phyloP scores from a whole-genome alignment of 1,139 yeast genomes.

The Blastobotrys petasosporus region DNA sequence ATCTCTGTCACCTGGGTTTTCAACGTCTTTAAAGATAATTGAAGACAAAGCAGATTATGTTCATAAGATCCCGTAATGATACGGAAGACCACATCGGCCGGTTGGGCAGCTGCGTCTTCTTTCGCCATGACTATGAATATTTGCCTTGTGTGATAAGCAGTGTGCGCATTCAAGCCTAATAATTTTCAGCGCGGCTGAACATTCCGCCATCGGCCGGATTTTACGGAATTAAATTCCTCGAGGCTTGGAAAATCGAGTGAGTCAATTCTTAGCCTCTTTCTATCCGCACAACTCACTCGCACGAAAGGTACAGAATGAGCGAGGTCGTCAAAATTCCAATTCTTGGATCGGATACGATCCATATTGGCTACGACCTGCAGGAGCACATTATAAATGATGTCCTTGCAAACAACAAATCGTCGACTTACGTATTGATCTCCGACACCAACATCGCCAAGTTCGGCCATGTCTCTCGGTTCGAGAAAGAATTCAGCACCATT shows the following conservation, averaged over 20 bases:
- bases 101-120: neutral
- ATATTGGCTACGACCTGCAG: constrained; percentile 81
- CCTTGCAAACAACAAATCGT: constrained; percentile 58
- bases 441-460: constrained; percentile 75
- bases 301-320: neutral
- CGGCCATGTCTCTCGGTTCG: constrained; percentile 47
- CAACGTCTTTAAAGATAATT: constrained; percentile 47
- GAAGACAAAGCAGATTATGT: constrained; percentile 81
- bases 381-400: constrained; percentile 70
- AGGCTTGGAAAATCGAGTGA: neutral
- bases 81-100: constrained; percentile 43
- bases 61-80: constrained; percentile 93
- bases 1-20: constrained; percentile 41
- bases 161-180: neutral
- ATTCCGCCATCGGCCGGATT: constrained; percentile 1
- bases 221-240: neutral
- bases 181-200: neutral
- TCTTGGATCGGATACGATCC: constrained; percentile 79
- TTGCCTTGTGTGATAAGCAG: neutral
- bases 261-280: constrained; percentile 1
- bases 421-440: constrained; percentile 87
- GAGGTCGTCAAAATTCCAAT: constrained; percentile 27
- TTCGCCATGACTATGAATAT: neutral
- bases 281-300: too few relatives aligned
- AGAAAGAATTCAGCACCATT: constrained; percentile 31